These are phyloP conservation scores for Jamesozyma lodderae DNA, from an alignment of 805 yeast species.

Conservation along the genomic window DNA sequence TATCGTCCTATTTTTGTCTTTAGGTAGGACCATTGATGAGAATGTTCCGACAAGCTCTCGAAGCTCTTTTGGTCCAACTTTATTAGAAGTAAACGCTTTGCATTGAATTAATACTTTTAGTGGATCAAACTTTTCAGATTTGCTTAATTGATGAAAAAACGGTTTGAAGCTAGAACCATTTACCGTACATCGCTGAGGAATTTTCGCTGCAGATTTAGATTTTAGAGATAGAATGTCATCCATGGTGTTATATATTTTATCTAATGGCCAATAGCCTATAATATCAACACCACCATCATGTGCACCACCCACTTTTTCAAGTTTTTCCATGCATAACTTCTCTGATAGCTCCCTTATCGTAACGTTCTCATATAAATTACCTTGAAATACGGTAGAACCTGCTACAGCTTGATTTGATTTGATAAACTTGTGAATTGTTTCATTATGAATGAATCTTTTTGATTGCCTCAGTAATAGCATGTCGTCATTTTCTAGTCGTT, in stretches of 20 bases:
- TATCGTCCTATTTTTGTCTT: conserved; percentile 16
- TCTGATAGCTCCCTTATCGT: conserved; percentile 25
- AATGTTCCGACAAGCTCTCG: conserved; percentile 29
- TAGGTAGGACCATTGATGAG: conserved; percentile 13
- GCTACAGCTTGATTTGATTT: conserved; percentile 15
- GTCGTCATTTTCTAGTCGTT: not conserved
- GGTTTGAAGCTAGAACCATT: conserved; percentile 18
- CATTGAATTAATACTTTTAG: conserved; percentile 26
- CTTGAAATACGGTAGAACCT: conserved; percentile 28
- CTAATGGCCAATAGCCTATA: conserved; percentile 22
- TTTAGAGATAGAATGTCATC: conserved; percentile 3
- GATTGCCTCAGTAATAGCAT: not conserved
- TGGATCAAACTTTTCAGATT: conserved; percentile 6
- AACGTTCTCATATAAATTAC: conserved; percentile 27
- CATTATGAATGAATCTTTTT: conserved; percentile 11
- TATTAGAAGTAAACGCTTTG: conserved; percentile 23
- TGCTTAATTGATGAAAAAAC: conserved; percentile 9
- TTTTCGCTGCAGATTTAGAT: not conserved
- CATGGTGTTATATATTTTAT: conserved; percentile 9
- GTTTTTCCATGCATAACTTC: conserved; percentile 19
- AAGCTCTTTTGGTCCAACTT: conserved; percentile 26
- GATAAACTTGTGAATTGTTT: conserved; percentile 13
- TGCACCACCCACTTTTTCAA: conserved; percentile 26
- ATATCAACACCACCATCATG: conserved; percentile 31
- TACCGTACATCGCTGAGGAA: conserved; percentile 14